Evolutionary conservation across 2,329 filamentous ascomycete genomes (phyloP).

Genomic region (Atkinsonella hypoxylon): DNA sequence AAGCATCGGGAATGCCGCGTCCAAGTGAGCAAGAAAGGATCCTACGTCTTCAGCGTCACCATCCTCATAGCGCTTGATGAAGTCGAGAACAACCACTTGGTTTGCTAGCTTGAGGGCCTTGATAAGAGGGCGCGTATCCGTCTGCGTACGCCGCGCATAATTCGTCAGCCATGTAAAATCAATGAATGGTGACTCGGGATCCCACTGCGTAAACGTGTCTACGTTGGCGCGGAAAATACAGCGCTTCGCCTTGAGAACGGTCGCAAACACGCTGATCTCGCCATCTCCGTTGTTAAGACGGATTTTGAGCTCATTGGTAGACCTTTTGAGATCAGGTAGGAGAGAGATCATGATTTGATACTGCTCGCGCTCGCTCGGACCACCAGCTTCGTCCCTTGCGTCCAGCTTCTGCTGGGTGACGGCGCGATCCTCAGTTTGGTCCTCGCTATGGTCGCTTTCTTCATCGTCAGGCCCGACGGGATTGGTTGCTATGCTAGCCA

Average conservation of each 20-base stretch:
- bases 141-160: not conserved
- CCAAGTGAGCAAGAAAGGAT: slow-evolving; percentile 20
- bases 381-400: not conserved
- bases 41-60: slow-evolving; percentile 9
- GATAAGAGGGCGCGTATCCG: not conserved
- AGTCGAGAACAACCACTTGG: slow-evolving; percentile 22
- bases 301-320: slow-evolving; percentile 4
- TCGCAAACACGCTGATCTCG: not conserved
- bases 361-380: not conserved
- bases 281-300: slow-evolving; percentile 1
- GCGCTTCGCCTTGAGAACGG: not conserved
- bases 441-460: not conserved
- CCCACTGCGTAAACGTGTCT: not conserved
- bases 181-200: slow-evolving; percentile 14
- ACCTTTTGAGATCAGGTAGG: slow-evolving; percentile 3
- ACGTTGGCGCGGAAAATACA: not conserved
- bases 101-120: slow-evolving; percentile 21
- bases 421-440: not conserved
- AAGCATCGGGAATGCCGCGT: slow-evolving; percentile 18
- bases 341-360: not conserved
- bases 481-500: slow-evolving; percentile 2
- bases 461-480: not conserved
- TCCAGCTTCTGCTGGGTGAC: not conserved
- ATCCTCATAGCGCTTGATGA: slow-evolving; percentile 11
- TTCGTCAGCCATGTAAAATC: slow-evolving; percentile 12